These are phyloP conservation scores for Knoxdaviesia capensis DNA, from an alignment of 2,329 filamentous ascomycete species.

Conservation along the genomic window DNA sequence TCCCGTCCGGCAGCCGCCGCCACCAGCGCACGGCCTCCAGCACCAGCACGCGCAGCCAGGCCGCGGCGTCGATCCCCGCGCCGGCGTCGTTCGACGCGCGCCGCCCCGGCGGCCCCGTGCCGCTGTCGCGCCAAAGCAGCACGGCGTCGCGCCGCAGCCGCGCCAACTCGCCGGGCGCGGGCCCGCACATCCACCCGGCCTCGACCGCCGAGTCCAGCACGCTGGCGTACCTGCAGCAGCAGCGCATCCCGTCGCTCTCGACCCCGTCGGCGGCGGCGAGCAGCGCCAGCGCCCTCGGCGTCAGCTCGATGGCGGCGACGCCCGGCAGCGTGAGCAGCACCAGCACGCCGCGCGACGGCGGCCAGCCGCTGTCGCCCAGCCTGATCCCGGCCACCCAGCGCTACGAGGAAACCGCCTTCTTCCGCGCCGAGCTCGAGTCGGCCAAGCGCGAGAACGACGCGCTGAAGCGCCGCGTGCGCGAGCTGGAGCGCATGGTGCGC, in stretches of 20 bases:
- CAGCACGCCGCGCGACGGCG: slow-evolving; percentile 2
- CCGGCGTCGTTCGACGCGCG: slow-evolving; percentile 17
- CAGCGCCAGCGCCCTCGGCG: slow-evolving; percentile 3
- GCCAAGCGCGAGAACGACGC: slow-evolving; percentile 44
- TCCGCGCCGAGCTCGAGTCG: slow-evolving; percentile 36
- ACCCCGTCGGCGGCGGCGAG: slow-evolving; percentile 8
- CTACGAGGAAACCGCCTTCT: slow-evolving; percentile 42
- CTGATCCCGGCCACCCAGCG: slow-evolving; percentile 35
- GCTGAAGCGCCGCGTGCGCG: slow-evolving; percentile 38
- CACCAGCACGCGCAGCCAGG: slow-evolving; percentile 31
- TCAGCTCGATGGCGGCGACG: slow-evolving; percentile 19
- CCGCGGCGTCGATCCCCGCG: slow-evolving; percentile 15
- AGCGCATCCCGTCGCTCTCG: slow-evolving; percentile 18
- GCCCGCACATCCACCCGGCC: slow-evolving; percentile 3
- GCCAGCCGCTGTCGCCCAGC: slow-evolving; percentile 22
- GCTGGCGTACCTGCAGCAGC: slow-evolving; percentile 26
- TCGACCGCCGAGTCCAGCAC: slow-evolving; percentile 19
- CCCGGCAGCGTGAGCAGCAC: slow-evolving; percentile 12
- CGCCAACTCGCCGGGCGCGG: slow-evolving; percentile 25
- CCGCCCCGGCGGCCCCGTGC: slow-evolving; percentile 20
- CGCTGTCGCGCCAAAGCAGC: slow-evolving; percentile 34
- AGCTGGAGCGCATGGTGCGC: slow-evolving; percentile 35
- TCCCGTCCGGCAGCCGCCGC: slow-evolving; percentile 28
- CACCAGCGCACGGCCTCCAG: slow-evolving; percentile 39
- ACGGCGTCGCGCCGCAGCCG: slow-evolving; percentile 30